Evolutionary conservation across 768 basidiomycete genomes (phyloP).

Genomic region (Amanita pseudoporphyria): DNA sequence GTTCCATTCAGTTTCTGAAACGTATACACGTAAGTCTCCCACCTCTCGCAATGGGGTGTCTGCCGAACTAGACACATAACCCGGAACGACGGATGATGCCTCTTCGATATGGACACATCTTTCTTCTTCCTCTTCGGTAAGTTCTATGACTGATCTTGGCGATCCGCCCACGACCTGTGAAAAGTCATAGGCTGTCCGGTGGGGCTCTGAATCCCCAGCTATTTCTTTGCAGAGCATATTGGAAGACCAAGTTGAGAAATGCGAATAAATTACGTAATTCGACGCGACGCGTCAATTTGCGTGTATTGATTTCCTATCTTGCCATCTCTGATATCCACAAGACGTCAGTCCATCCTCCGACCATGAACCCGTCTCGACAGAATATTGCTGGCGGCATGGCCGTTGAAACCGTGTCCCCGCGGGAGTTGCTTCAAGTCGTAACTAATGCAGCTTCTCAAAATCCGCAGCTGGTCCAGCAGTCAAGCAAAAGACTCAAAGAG

Average conservation of each 20-base stretch:
- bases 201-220: constrained; percentile 63
- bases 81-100: not conserved
- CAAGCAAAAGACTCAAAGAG: constrained; percentile 52
- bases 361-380: not conserved
- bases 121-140: constrained; percentile 15
- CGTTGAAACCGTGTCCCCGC: constrained; percentile 10
- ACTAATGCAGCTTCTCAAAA: constrained; percentile 67
- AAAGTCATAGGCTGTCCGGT: not conserved
- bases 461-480: constrained; percentile 40
- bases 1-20: not conserved
- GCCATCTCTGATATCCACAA: not conserved
- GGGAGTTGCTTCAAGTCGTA: constrained; percentile 61
- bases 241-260: not conserved
- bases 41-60: not conserved
- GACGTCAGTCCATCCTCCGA: not conserved
- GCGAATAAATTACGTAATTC: not conserved
- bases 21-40: not conserved
- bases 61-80: not conserved
- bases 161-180: not conserved
- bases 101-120: no score
- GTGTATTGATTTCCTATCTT: not conserved
- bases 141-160: constrained; percentile 13
- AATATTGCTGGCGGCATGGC: not conserved
- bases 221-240: constrained; percentile 12
- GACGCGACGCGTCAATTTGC: constrained; percentile 8